Evolutionary conservation across 75 land plant species (phyloP).

Genomic region (Chamaecyparis obtusa): DNA sequence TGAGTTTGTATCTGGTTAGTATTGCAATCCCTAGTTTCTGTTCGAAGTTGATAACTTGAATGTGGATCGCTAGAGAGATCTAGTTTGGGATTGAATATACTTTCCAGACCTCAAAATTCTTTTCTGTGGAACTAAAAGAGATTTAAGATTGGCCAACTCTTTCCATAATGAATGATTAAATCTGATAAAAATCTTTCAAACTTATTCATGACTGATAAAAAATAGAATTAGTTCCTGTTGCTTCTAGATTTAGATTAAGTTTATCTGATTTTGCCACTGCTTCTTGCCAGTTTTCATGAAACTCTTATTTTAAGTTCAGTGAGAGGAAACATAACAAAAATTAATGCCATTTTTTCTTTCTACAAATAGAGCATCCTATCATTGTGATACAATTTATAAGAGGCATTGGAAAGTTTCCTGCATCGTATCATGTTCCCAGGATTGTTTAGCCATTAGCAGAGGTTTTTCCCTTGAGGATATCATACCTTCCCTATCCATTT

Average conservation of each 20-base stretch:
- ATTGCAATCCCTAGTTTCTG: too few relatives aligned
- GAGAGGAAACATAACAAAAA: not conserved
- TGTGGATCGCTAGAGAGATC: not conserved
- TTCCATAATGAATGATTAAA: not conserved
- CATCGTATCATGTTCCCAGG: too few relatives aligned
- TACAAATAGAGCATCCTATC: not conserved
- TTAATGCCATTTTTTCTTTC: not conserved
- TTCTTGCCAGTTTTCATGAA: not conserved
- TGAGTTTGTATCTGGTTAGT: too few relatives aligned
- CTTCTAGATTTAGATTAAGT: not conserved
- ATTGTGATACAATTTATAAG: not conserved
- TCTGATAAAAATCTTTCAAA: not conserved
- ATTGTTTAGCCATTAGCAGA: too few relatives aligned
- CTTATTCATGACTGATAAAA: not conserved
- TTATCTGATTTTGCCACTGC: not conserved
- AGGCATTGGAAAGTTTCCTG: not conserved
- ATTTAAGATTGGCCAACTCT: not conserved
- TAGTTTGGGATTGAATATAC: not conserved
- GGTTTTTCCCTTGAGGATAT: too few relatives aligned
- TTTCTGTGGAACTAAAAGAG: not conserved
- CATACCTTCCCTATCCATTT: too few relatives aligned
- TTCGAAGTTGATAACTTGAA: not conserved
- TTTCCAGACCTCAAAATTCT: not conserved
- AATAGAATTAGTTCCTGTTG: not conserved
- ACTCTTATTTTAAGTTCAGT: not conserved